Evolutionary conservation across 1,139 yeast genomes (phyloP).

Genomic region (Meyerozyma guilliermondii): DNA sequence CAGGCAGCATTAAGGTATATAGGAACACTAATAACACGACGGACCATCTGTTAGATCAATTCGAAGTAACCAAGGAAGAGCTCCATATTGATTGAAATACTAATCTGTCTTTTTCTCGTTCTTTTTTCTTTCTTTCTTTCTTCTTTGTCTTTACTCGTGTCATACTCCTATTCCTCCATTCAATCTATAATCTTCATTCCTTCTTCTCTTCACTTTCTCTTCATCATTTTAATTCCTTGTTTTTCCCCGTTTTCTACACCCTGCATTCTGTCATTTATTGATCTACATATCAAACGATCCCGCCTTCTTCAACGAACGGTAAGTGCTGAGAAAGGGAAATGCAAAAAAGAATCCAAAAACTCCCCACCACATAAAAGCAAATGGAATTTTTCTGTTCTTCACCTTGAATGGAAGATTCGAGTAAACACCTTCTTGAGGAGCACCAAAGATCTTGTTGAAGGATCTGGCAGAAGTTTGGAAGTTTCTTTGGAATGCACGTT

Average conservation of each 20-base stretch:
- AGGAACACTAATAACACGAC: no score
- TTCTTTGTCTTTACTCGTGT: background rate
- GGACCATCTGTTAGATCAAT: no score
- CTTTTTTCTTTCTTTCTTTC: background rate
- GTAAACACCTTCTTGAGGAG: slow-evolving; percentile 78
- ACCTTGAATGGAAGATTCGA: slow-evolving; percentile 91
- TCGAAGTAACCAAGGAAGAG: no score
- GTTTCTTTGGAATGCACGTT: slow-evolving; percentile 26
- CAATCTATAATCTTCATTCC: no score
- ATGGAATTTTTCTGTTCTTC: slow-evolving; percentile 87
- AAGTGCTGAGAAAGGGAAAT: slow-evolving; percentile 66
- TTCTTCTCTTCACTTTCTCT: background rate
- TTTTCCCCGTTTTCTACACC: background rate
- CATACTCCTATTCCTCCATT: background rate
- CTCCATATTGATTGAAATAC: no score
- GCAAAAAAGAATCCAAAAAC: slow-evolving; percentile 57
- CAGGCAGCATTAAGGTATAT: no score
- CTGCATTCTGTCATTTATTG: background rate
- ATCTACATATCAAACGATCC: slow-evolving; percentile 42
- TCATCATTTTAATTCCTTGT: background rate
- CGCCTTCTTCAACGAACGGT: slow-evolving; percentile 71
- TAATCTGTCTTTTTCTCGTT: no score
- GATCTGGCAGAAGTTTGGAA: slow-evolving; percentile 35
- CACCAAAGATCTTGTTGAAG: slow-evolving; percentile 33
- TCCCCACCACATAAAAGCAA: slow-evolving; percentile 73